These are phyloP conservation scores for Penicillium italicum DNA, from an alignment of 2,329 filamentous ascomycete genomes.

Conservation along the genomic window DNA sequence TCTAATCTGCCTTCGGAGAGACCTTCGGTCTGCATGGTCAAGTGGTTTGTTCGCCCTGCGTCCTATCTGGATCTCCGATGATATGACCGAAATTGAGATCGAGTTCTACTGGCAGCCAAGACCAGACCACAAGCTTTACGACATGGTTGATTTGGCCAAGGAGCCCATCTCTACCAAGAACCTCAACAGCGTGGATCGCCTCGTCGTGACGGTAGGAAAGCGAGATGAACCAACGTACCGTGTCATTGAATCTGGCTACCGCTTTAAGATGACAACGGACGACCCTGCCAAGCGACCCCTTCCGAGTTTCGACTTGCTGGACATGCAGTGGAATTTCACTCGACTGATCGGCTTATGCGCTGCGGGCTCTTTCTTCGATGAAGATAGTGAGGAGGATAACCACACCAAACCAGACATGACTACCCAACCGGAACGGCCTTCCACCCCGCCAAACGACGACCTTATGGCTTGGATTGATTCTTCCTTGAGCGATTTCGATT, in stretches of 20 bases:
- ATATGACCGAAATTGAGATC: slow-evolving; percentile 4
- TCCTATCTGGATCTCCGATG: not conserved
- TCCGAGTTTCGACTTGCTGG: slow-evolving; percentile 11
- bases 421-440: not conserved
- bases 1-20: slow-evolving; percentile 10
- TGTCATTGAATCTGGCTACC: slow-evolving; percentile 7
- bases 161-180: not conserved
- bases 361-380: not conserved
- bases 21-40: slow-evolving; percentile 4
- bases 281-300: slow-evolving; percentile 4
- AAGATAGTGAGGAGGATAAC: not conserved
- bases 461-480: not conserved
- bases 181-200: not conserved
- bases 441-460: no score
- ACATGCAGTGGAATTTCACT: slow-evolving; percentile 15
- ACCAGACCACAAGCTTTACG: not conserved
- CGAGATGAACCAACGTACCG: not conserved
- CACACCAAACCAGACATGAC: not conserved
- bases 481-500: not conserved
- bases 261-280: slow-evolving; percentile 3
- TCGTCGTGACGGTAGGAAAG: not conserved
- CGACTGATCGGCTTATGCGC: slow-evolving; percentile 7
- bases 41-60: slow-evolving; percentile 6
- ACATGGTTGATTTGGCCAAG: not conserved
- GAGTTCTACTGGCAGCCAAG: slow-evolving; percentile 14